Percentiles rank a stretch among this genome's conserved stretches.
These are phyloP conservation scores for Russula griseocarnosa DNA, from an alignment of 768 basidiomycete genomes.

Conservation along the genomic window DNA sequence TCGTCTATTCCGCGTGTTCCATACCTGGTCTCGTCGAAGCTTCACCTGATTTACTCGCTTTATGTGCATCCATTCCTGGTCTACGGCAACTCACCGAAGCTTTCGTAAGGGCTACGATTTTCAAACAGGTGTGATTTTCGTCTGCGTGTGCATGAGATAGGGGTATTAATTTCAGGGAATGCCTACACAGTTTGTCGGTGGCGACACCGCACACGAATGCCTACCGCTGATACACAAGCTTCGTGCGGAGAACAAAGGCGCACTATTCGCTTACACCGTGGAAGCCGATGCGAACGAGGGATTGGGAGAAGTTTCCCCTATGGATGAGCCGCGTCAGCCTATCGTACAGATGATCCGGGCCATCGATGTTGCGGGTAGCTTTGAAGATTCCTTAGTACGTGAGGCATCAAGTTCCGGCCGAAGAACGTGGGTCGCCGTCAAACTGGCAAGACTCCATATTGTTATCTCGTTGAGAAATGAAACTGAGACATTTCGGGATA, in stretches of 20 bases:
- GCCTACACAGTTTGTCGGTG: conserved; percentile 72
- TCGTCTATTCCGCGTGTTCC: conserved; percentile 80
- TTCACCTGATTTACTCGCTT: conserved; percentile 60
- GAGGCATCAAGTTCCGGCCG: conserved; percentile 36
- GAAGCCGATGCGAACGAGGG: conserved; percentile 69
- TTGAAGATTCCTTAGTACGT: conserved; percentile 50
- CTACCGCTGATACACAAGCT: conserved; percentile 60
- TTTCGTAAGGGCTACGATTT: conserved; percentile 77
- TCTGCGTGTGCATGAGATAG: neutral
- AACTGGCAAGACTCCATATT: conserved; percentile 52
- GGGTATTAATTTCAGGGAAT: neutral
- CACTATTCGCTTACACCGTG: conserved; percentile 78
- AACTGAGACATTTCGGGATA: neutral
- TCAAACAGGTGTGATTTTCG: conserved; percentile 60
- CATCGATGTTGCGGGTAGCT: conserved; percentile 76
- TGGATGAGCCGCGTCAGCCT: conserved; percentile 46
- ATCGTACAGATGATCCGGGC: conserved; percentile 66
- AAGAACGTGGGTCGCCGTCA: conserved; percentile 81
- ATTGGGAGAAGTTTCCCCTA: conserved; percentile 33
- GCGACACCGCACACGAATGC: conserved; percentile 69
- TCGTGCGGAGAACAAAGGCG: conserved; percentile 65
- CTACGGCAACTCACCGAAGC: conserved; percentile 61
- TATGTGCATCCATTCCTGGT: conserved; percentile 54
- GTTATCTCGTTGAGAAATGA: neutral
- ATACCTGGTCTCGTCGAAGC: conserved; percentile 71